Evolutionary conservation across 495 filamentous ascomycete genomes (phyloP), one percentile per base, ranked within the genome.

Genomic region (Neurospora intermedia): DNA sequence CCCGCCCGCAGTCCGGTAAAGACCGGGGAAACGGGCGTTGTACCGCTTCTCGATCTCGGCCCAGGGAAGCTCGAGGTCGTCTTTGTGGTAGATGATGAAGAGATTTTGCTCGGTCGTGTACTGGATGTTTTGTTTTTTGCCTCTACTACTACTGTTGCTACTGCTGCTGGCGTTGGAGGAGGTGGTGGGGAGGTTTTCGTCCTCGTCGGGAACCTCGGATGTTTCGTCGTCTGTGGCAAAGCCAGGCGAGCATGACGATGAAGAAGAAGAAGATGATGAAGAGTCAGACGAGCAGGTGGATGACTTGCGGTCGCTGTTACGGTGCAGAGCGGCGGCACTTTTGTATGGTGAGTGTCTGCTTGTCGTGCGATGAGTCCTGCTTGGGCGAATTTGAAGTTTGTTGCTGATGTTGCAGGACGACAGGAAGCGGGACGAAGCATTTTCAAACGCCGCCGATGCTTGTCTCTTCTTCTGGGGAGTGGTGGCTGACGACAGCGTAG

Each of bases 41-140:
- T 80, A 85, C 35, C 70, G 75, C 0, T 15, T 18, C 69, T 77
- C 70, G 23, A 82, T 74, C 23, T 79, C 73, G 2, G 74, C 62
- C 83, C 83, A 85, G n/a, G 71, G 16, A 7, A 77, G 69, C 31
- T 74, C 75, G n/a, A 76, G 72, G 70, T 84, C 84, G 59, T 79
- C 79, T 15, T 73, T 79, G 71, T 81, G 80, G 71, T 80, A 81
- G 42, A 78, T 77, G 18, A 81, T 38, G 41, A 79, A 81, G 2
- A 72, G 54, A 4, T 75, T 69, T 18, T 81, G 76, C 6, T 79
- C 72, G 6, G 69, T 40, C 0, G 74, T 77, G 75, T 79, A 80
- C 0, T 70, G 69, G 0, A 69, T 79, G 71, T 71, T 74, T 39
- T 72, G 72, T 38, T 74, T 73, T 38, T 73, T 54, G 39, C 18